A percentile compares a stretch with the other conserved stretches of the same genome.
These are phyloP conservation scores for Wickerhamiella lipophila DNA, from an alignment of 805 yeast species.

Conservation along the genomic window DNA sequence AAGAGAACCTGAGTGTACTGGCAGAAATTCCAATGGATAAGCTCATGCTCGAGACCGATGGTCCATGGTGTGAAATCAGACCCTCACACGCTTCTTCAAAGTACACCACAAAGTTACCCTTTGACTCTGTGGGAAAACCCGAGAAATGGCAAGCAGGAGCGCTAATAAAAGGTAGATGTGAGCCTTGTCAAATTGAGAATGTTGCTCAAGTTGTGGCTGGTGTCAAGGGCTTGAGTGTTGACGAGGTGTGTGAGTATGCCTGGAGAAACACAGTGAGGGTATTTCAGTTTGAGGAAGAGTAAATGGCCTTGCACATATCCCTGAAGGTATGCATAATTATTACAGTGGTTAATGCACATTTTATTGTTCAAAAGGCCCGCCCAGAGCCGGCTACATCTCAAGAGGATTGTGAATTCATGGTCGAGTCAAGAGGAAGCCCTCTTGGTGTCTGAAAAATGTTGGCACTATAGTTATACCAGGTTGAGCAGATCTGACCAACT, in stretches of 20 bases:
- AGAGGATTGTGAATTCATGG: too few relatives aligned
- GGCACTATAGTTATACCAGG: too few relatives aligned
- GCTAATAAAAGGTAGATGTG: conserved; percentile 74
- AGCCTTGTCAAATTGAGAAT: conserved; percentile 75
- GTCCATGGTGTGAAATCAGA: conserved; percentile 96
- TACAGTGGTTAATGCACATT: too few relatives aligned
- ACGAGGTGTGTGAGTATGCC: conserved; percentile 36
- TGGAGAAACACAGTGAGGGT: conserved; percentile 41
- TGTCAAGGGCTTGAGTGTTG: conserved; percentile 34
- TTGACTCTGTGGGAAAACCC: conserved; percentile 47
- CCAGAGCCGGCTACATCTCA: too few relatives aligned
- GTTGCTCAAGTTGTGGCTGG: conserved; percentile 60
- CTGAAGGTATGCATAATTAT: too few relatives aligned
- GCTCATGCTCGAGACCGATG: conserved; percentile 82
- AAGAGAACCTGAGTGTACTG: conserved; percentile 58
- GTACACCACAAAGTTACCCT: conserved; percentile 37
- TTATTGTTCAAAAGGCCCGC: neutral
- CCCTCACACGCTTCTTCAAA: conserved; percentile 66
- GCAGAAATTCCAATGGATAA: conserved; percentile 53
- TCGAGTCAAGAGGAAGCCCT: too few relatives aligned
- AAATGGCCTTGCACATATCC: too few relatives aligned
- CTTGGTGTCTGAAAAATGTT: too few relatives aligned
- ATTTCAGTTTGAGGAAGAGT: conserved; percentile 24
- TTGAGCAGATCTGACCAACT: too few relatives aligned
- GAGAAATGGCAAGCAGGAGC: conserved; percentile 38